These are phyloP conservation scores for Phaffia tasmanica DNA, from an alignment of 768 basidiomycete species.

Conservation along the genomic window DNA sequence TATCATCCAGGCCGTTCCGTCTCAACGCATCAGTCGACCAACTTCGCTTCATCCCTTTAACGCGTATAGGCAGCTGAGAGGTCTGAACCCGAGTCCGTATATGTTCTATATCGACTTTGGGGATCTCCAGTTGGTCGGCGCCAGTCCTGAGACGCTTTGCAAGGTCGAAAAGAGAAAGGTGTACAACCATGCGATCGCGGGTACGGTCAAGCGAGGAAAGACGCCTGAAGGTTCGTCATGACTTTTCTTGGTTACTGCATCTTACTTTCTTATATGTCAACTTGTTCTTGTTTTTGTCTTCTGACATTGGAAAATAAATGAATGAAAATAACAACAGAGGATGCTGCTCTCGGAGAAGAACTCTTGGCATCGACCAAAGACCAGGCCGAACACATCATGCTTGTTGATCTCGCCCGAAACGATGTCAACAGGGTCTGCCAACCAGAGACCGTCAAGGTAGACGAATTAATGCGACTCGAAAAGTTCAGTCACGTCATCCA, in stretches of 20 bases:
- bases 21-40: slow-evolving; percentile 73
- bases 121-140: slow-evolving; percentile 88
- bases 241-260: not conserved
- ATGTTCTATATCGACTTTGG: slow-evolving; percentile 98
- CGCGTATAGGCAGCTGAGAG: slow-evolving; percentile 81
- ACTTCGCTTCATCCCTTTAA: slow-evolving; percentile 93
- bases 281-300: slow-evolving; percentile 1
- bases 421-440: slow-evolving; percentile 96
- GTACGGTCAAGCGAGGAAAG: slow-evolving; percentile 78
- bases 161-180: slow-evolving; percentile 87
- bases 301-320: not conserved
- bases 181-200: slow-evolving; percentile 95
- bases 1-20: slow-evolving; percentile 98
- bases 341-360: slow-evolving; percentile 60
- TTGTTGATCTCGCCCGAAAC: slow-evolving; percentile 93
- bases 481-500: slow-evolving; percentile 98
- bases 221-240: slow-evolving; percentile 60
- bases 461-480: slow-evolving; percentile 82
- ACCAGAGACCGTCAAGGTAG: slow-evolving; percentile 89
- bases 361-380: slow-evolving; percentile 83
- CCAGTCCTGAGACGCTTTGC: slow-evolving; percentile 93
- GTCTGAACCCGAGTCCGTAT: slow-evolving; percentile 94
- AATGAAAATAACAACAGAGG: slow-evolving; percentile 54
- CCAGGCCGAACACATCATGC: slow-evolving; percentile 96
- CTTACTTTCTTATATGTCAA: not conserved